Percentiles rank a stretch among this genome's conserved stretches.
Conservation (phyloP, 2,329 filamentous ascomycete genomes). For the Penicillium sumatraense region DNA sequence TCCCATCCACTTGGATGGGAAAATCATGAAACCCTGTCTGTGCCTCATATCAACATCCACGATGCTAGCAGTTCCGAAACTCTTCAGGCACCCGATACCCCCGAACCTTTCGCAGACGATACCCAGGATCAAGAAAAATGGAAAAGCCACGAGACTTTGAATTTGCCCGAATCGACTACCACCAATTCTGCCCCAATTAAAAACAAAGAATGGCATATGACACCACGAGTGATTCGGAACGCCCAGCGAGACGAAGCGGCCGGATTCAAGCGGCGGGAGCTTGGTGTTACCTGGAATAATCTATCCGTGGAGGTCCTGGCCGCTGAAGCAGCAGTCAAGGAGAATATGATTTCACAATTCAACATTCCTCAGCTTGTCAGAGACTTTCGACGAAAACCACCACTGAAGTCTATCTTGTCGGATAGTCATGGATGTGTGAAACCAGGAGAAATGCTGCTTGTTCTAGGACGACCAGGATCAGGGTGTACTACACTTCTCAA, state of each 20-base stretch:
- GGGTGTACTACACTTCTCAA: slow-evolving; percentile 75
- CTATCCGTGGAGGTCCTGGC: slow-evolving; percentile 67
- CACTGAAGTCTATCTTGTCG: slow-evolving; percentile 67
- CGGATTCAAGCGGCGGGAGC: slow-evolving; percentile 53
- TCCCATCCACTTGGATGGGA: neutral
- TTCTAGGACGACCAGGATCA: slow-evolving; percentile 69
- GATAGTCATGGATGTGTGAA: slow-evolving; percentile 70
- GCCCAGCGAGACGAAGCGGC: slow-evolving; percentile 49
- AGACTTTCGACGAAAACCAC: slow-evolving; percentile 60
- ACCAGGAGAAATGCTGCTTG: slow-evolving; percentile 73
- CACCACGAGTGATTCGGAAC: neutral
- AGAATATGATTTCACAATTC: slow-evolving; percentile 66
- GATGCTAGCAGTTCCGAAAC: neutral
- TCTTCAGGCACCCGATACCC: neutral
- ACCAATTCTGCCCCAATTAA: neutral
- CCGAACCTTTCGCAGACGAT: neutral
- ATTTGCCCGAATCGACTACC: neutral
- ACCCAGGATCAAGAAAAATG: neutral
- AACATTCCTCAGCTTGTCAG: slow-evolving; percentile 59
- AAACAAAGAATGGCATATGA: neutral
- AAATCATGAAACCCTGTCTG: neutral
- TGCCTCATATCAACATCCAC: neutral
- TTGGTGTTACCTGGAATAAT: slow-evolving; percentile 69
- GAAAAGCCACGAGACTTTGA: neutral
- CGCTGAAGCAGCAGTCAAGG: slow-evolving; percentile 66